Conservation (phyloP, 208 protist genomes). For the Crithidia thermophila region DNA sequence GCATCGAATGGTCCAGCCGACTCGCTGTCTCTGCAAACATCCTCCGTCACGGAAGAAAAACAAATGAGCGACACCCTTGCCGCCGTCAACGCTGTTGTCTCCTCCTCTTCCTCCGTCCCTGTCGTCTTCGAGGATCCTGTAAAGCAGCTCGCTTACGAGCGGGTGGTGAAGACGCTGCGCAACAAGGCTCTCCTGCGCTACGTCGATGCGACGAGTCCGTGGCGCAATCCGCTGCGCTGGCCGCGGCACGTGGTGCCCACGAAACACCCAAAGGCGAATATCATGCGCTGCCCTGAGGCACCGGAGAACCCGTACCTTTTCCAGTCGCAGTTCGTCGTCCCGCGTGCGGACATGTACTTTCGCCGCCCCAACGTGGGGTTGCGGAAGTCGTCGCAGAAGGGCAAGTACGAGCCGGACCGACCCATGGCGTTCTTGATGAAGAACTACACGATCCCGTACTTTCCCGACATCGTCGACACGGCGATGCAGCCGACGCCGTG, state of each 20-base stretch:
- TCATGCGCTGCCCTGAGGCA: slow-evolving; percentile 88
- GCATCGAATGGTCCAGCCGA: no score
- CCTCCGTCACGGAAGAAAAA: no score
- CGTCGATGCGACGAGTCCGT: slow-evolving; percentile 81
- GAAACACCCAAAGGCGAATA: slow-evolving; percentile 82
- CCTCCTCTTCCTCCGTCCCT: slow-evolving; percentile 3
- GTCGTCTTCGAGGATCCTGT: slow-evolving; percentile 33
- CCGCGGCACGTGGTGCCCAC: slow-evolving; percentile 81
- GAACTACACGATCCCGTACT: slow-evolving; percentile 87
- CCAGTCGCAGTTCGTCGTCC: slow-evolving; percentile 79
- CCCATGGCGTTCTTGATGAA: slow-evolving; percentile 63
- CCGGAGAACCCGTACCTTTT: slow-evolving; percentile 85
- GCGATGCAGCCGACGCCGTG: slow-evolving; percentile 82
- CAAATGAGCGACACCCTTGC: no score
- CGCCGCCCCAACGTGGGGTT: slow-evolving; percentile 73
- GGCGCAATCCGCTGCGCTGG: slow-evolving; percentile 87
- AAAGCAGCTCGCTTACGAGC: slow-evolving; percentile 48
- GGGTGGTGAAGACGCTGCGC: slow-evolving; percentile 51
- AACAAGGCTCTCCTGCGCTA: slow-evolving; percentile 70
- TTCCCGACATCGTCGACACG: slow-evolving; percentile 88
- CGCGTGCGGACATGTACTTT: slow-evolving; percentile 87
- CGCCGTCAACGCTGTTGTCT: no score
- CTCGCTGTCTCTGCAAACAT: no score
- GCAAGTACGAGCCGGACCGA: slow-evolving; percentile 80
- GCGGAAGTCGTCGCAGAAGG: slow-evolving; percentile 63